Conservation (phyloP, 2,329 filamentous ascomycete species). For the Colletotrichum sp. region DNA sequence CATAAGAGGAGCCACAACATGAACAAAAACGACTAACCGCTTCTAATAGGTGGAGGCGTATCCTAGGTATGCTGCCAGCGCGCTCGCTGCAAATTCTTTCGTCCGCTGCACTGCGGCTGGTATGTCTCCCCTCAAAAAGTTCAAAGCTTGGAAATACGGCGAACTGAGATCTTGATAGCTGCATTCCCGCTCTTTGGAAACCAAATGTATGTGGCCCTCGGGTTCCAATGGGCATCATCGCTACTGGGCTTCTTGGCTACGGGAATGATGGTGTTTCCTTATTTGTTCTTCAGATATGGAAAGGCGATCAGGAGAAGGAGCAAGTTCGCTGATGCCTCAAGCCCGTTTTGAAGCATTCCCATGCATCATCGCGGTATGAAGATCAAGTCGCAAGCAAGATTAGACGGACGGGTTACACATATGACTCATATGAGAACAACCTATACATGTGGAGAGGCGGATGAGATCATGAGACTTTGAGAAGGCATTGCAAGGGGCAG, state of each 20-base stretch:
- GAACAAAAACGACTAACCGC: not conserved
- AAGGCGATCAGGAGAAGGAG: constrained; percentile 62
- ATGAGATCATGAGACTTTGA: not conserved
- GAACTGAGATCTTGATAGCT: too few relatives aligned
- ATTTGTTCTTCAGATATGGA: constrained; percentile 65
- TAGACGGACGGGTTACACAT: accelerated
- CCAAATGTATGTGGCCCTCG: constrained; percentile 73
- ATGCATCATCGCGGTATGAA: accelerated
- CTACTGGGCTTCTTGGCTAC: constrained; percentile 66
- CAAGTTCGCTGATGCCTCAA: constrained; percentile 46
- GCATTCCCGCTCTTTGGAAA: constrained; percentile 69
- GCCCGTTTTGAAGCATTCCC: not conserved
- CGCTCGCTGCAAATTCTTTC: constrained; percentile 84
- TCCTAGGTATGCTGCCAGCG: constrained; percentile 75
- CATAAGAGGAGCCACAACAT: not conserved
- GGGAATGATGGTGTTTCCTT: constrained; percentile 68
- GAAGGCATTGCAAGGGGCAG: accelerated
- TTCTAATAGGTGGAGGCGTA: constrained; percentile 70
- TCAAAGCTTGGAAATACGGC: too few relatives aligned
- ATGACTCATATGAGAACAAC: accelerated
- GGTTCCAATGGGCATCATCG: constrained; percentile 72
- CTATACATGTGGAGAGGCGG: accelerated
- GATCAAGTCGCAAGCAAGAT: accelerated
- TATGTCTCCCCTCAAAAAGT: too few relatives aligned
- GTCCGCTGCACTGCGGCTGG: constrained; percentile 66